These are phyloP conservation scores for Globisporangium okanoganense DNA, from an alignment of 352 stramenopile genomes.

Conservation along the genomic window DNA sequence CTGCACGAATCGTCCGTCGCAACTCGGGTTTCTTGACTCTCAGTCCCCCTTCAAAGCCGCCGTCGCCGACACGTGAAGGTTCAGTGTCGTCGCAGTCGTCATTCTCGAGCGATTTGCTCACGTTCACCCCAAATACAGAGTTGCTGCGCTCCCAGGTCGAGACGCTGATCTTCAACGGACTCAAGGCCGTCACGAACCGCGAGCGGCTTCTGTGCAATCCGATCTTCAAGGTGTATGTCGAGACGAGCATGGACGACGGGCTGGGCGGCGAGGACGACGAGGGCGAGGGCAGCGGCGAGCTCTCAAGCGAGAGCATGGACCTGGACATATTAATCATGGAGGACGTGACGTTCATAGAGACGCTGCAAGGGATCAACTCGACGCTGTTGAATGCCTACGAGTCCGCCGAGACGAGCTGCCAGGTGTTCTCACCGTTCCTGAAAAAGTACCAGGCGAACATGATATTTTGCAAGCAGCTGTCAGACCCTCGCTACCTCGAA, in stretches of 20 bases:
- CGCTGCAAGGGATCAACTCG: conserved; percentile 44
- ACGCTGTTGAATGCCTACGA: conserved; percentile 55
- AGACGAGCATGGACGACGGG: conserved; percentile 47
- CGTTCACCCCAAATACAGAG: conserved; percentile 51
- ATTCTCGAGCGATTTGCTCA: conserved; percentile 27
- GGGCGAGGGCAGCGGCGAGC: conserved; percentile 21
- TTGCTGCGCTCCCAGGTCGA: conserved; percentile 63
- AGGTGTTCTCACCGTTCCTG: conserved; percentile 64
- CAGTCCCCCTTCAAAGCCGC: conserved; percentile 1
- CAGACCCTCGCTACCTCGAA: conserved; percentile 22
- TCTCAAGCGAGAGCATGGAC: conserved; percentile 51
- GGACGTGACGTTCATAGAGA: conserved; percentile 51
- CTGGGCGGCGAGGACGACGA: conserved; percentile 33
- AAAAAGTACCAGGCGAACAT: conserved; percentile 75
- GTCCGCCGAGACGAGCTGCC: conserved; percentile 45
- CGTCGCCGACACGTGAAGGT: conserved; percentile 6
- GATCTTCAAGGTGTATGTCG: conserved; percentile 68
- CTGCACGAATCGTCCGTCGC: conserved; percentile 12
- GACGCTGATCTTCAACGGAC: conserved; percentile 60
- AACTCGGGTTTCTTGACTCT: conserved; percentile 21
- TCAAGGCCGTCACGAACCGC: conserved; percentile 62
- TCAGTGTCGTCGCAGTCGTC: background rate
- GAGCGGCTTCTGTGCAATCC: conserved; percentile 54
- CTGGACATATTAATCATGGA: conserved; percentile 83
- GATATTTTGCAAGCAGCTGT: conserved; percentile 40